Conservation (phyloP, 768 basidiomycete species). For the Hemileccinum impolitum region DNA sequence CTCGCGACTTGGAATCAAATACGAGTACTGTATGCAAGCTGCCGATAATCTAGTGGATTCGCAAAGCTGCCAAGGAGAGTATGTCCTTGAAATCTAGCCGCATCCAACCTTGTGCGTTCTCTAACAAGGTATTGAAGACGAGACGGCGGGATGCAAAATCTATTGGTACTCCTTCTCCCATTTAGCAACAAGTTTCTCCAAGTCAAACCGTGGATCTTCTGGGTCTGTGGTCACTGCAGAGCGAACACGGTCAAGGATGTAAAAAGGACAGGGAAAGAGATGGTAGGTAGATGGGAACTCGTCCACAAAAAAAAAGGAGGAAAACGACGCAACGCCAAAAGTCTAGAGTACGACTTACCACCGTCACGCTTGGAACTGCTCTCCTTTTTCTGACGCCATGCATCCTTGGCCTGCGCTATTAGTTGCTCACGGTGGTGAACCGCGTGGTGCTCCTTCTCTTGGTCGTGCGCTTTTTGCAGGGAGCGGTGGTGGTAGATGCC, state of each 20-base stretch:
- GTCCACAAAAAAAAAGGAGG: not conserved
- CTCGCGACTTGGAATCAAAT: conserved; percentile 1
- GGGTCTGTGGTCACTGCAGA: conserved; percentile 83
- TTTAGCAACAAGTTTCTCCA: conserved; percentile 82
- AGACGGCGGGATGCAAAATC: conserved; percentile 21
- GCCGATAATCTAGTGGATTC: conserved; percentile 3
- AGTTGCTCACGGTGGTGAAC: conserved; percentile 71
- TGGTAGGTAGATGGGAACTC: not conserved
- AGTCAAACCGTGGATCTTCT: conserved; percentile 92
- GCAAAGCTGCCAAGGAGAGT: not conserved
- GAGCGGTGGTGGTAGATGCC: conserved; percentile 91
- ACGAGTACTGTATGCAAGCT: not conserved
- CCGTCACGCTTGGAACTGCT: conserved; percentile 42
- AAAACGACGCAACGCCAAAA: not conserved
- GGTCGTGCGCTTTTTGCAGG: conserved; percentile 77
- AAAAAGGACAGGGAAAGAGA: not conserved
- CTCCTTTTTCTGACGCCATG: conserved; percentile 80
- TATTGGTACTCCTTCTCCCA: conserved; percentile 70
- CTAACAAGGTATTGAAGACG: conserved; percentile 27
- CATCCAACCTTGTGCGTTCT: conserved; percentile 14
- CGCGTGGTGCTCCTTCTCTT: conserved; percentile 70
- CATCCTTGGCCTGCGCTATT: conserved; percentile 84
- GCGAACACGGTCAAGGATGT: conserved; percentile 10
- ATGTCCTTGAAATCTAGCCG: not conserved
- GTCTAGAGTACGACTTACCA: conserved; percentile 43